These are phyloP conservation scores for Venturia pyrina DNA, from an alignment of 2,329 filamentous ascomycete genomes.

Conservation along the genomic window DNA sequence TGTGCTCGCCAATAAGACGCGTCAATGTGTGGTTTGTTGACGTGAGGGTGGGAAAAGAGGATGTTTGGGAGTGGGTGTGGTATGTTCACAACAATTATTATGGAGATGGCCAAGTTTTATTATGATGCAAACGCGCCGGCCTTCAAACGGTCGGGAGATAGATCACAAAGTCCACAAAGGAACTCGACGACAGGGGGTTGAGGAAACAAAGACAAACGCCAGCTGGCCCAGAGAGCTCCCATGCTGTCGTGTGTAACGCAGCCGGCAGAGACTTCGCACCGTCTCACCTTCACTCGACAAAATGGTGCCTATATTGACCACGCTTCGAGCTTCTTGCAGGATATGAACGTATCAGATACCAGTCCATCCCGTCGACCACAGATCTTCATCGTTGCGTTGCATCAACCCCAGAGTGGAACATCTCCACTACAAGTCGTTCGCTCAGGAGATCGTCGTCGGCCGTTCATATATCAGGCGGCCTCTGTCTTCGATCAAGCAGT, in stretches of 20 bases:
- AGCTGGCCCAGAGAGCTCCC: neutral
- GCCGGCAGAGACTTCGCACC: conserved; percentile 3
- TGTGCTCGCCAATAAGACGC: neutral
- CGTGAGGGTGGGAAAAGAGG: neutral
- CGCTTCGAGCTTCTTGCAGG: conserved; percentile 9
- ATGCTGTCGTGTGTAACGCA: conserved; percentile 6
- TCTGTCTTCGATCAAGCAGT: neutral
- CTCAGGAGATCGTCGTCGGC: neutral
- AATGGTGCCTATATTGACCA: neutral
- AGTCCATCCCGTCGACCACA: neutral
- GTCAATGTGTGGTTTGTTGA: neutral
- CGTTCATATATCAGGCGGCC: conserved; percentile 5
- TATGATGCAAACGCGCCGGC: neutral
- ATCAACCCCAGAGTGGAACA: neutral
- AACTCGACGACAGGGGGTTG: neutral
- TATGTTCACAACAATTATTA: neutral
- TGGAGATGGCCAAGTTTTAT: neutral
- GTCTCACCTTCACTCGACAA: conserved; percentile 5
- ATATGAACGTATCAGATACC: conserved; percentile 9
- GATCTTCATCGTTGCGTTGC: neutral
- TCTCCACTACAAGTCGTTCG: neutral
- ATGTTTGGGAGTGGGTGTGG: neutral
- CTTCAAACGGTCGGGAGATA: conserved; percentile 3
- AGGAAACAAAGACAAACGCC: conserved; percentile 9
- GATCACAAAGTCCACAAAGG: neutral